Conservation (phyloP, 805 yeast genomes). For the Wickerhamomyces xylosicus region DNA sequence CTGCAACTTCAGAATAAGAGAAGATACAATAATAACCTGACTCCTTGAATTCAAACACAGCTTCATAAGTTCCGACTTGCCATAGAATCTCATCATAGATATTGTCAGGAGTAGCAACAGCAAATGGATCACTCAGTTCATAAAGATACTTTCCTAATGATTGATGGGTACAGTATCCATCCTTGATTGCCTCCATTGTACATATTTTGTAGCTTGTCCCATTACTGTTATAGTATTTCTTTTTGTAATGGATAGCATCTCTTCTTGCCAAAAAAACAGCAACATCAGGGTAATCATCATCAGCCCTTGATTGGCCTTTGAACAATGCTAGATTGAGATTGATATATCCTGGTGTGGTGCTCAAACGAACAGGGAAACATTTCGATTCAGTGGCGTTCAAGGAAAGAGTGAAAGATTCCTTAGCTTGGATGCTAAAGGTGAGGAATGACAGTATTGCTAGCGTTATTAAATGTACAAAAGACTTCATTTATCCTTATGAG, state of each 20-base stretch:
- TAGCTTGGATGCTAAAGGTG: not conserved
- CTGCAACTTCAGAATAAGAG: not conserved
- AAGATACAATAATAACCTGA: not conserved
- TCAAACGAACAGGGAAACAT: not conserved
- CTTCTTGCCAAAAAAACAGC: not conserved
- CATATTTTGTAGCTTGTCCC: not conserved
- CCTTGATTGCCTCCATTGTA: not conserved
- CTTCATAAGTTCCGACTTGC: not conserved
- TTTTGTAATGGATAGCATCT: not conserved
- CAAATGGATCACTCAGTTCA: not conserved
- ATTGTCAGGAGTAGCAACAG: not conserved
- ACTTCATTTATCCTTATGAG: no score
- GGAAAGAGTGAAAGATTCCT: not conserved
- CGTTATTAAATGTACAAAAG: no score
- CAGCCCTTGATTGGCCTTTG: not conserved
- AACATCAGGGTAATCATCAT: not conserved
- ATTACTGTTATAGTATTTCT: not conserved
- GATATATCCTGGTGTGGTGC: not conserved
- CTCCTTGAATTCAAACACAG: not conserved
- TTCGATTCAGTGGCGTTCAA: not conserved
- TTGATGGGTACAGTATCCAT: not conserved
- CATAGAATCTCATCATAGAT: not conserved
- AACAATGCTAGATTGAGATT: not conserved
- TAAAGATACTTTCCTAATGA: not conserved
- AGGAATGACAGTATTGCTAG: no score